phyloP scores from a whole-genome alignment of 2,329 filamentous ascomycete species.

The Trichophyton benhamiae region DNA sequence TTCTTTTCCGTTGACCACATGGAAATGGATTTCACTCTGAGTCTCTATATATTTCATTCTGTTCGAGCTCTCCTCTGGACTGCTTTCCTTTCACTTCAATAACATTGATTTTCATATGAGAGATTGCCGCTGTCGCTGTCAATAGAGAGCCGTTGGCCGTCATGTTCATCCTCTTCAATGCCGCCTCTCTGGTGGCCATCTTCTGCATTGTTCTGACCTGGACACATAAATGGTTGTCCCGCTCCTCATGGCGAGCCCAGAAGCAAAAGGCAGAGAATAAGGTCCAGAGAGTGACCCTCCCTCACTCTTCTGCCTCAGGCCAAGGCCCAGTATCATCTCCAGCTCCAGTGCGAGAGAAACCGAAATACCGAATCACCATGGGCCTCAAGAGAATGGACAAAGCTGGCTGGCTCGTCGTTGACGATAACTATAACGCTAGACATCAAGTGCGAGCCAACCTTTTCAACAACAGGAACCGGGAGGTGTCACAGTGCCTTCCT shows the following conservation, averaged over 20 bases:
- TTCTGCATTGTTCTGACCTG: neutral
- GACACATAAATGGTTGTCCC: neutral
- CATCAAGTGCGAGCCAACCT: constrained; percentile 33
- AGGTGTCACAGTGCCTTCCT: constrained; percentile 36
- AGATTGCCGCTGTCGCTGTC: neutral
- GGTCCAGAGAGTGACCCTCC: neutral
- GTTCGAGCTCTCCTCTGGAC: neutral
- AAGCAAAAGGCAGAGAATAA: neutral
- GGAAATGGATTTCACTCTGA: constrained; percentile 1
- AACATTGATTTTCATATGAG: neutral
- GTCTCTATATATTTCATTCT: neutral
- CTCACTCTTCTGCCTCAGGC: too few relatives aligned
- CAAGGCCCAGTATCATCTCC: neutral
- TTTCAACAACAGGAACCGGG: constrained; percentile 26
- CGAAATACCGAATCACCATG: constrained; percentile 35
- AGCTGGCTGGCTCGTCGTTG: constrained; percentile 39
- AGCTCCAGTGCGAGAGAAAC: constrained; percentile 1
- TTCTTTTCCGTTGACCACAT: neutral
- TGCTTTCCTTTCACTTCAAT: neutral
- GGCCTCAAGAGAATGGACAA: constrained; percentile 36
- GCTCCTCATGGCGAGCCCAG: neutral
- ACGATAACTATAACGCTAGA: constrained; percentile 35
- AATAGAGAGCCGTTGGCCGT: neutral
- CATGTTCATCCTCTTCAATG: constrained; percentile 1
- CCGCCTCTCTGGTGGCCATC: neutral